Percentiles rank a stretch among this genome's conserved stretches.
These are phyloP conservation scores for Dendrocalamus latiflorus DNA, from an alignment of 202 grass and related monocot species.

Conservation along the genomic window DNA sequence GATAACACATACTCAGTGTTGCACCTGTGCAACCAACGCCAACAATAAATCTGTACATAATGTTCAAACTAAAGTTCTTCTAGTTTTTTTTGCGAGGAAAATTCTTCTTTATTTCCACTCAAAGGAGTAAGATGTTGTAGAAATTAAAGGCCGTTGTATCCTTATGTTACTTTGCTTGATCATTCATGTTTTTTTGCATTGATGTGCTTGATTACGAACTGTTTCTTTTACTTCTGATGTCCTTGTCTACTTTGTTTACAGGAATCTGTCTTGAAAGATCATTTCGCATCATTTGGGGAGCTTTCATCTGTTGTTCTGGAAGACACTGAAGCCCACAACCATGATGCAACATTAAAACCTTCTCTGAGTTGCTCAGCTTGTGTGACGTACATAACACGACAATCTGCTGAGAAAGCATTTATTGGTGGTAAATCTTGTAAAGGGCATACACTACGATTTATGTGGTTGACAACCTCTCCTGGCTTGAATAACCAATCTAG, in stretches of 20 bases:
- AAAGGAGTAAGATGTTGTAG: conserved; percentile 1
- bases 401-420: conserved; percentile 87
- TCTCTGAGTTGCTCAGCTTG: conserved; percentile 55
- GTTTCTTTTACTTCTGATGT: conserved; percentile 22
- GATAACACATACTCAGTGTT: background rate
- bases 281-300: conserved; percentile 88
- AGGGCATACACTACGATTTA: conserved; percentile 66
- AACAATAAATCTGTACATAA: background rate
- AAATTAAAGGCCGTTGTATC: background rate
- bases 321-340: conserved; percentile 48
- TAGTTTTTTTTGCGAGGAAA: background rate
- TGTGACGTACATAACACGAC: conserved; percentile 64
- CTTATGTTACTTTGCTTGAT: background rate
- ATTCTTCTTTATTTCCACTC: background rate
- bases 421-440: conserved; percentile 68
- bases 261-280: conserved; percentile 75
- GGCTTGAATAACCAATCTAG: conserved; percentile 37
- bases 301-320: conserved; percentile 74
- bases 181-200: conserved; percentile 15
- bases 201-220: conserved; percentile 15
- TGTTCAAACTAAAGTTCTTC: background rate
- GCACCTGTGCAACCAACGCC: background rate
- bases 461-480: conserved; percentile 65
- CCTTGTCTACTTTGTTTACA: conserved; percentile 38
- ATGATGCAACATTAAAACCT: conserved; percentile 50